Evolutionary conservation across 805 yeast genomes (phyloP).

Genomic region (Starmerella riodocensis): DNA sequence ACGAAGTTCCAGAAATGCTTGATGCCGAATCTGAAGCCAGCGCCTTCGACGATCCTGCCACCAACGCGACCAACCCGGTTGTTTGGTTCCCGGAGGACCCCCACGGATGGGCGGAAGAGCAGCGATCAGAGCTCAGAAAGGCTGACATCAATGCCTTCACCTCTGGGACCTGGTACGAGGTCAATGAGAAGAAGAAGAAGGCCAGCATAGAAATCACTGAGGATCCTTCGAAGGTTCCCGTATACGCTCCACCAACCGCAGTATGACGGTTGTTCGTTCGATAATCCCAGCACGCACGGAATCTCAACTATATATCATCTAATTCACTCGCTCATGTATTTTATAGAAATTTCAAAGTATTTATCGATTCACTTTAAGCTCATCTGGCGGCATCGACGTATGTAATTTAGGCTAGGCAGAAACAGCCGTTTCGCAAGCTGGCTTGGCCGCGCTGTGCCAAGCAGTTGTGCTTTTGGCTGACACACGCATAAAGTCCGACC

Average conservation of each 20-base stretch:
- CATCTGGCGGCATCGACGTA: too few species aligned
- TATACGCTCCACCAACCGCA: constrained; percentile 14
- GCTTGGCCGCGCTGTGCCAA: too few species aligned
- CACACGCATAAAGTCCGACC: too few species aligned
- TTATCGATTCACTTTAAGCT: too few species aligned
- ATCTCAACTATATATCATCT: too few species aligned
- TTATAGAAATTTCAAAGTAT: too few species aligned
- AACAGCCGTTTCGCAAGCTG: too few species aligned
- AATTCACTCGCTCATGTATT: too few species aligned
- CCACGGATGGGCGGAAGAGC: constrained; percentile 58
- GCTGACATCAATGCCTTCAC: constrained; percentile 52
- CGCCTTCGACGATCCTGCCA: constrained; percentile 70
- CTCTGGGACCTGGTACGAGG: constrained; percentile 46
- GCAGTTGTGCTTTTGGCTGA: too few species aligned
- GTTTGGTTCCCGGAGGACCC: constrained; percentile 90
- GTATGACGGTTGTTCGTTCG: too few species aligned
- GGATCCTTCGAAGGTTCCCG: constrained; percentile 15
- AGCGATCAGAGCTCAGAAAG: constrained; percentile 40
- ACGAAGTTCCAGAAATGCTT: constrained; percentile 8
- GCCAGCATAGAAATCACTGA: constrained; percentile 14
- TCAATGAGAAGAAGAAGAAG: constrained; percentile 23
- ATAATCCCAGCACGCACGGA: too few species aligned
- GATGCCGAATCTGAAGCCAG: constrained; percentile 37
- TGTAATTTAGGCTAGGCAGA: too few species aligned
- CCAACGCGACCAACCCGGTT: constrained; percentile 52